Evolutionary conservation across 2,329 filamentous ascomycete species (phyloP).

Genomic region (Phaeosphaeriaceae sp.): DNA sequence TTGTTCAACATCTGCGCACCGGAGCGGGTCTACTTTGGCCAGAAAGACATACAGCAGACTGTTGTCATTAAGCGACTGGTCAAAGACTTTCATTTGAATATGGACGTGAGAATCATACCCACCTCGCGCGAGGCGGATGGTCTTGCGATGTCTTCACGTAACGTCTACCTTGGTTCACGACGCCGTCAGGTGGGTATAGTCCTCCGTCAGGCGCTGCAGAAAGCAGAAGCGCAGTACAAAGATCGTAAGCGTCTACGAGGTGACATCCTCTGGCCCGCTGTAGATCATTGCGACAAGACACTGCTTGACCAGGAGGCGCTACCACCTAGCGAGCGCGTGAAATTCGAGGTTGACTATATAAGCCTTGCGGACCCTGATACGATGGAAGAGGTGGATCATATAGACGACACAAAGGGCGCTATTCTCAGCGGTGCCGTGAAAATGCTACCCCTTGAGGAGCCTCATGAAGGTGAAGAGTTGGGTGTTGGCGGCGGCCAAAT

Average conservation of each 20-base stretch:
- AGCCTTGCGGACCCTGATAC: slow-evolving; percentile 86
- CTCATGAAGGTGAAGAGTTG: slow-evolving; percentile 72
- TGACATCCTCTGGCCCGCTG: slow-evolving; percentile 76
- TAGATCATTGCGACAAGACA: slow-evolving; percentile 62
- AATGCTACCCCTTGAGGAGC: slow-evolving; percentile 81
- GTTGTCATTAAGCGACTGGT: slow-evolving; percentile 88
- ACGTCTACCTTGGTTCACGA: slow-evolving; percentile 85
- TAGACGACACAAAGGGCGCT: slow-evolving; percentile 75
- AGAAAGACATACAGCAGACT: slow-evolving; percentile 97
- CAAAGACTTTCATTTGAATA: slow-evolving; percentile 82
- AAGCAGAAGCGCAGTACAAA: slow-evolving; percentile 72
- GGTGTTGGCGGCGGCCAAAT: slow-evolving; percentile 76
- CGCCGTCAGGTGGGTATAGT: slow-evolving; percentile 76
- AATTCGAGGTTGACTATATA: slow-evolving; percentile 89
- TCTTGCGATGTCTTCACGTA: slow-evolving; percentile 88
- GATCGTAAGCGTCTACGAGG: slow-evolving; percentile 62
- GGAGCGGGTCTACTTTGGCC: slow-evolving; percentile 88
- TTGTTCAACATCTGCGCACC: slow-evolving; percentile 83
- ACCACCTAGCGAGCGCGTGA: slow-evolving; percentile 66
- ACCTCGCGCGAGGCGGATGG: slow-evolving; percentile 83
- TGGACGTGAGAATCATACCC: slow-evolving; percentile 73
- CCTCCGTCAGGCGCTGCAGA: slow-evolving; percentile 71
- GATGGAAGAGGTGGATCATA: slow-evolving; percentile 75
- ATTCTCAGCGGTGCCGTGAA: slow-evolving; percentile 90
- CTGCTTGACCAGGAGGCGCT: slow-evolving; percentile 69